Evolutionary conservation across 1,139 yeast genomes (phyloP), one percentile per base, ranked within the genome.

Genomic region (Williopsis jadinii): DNA sequence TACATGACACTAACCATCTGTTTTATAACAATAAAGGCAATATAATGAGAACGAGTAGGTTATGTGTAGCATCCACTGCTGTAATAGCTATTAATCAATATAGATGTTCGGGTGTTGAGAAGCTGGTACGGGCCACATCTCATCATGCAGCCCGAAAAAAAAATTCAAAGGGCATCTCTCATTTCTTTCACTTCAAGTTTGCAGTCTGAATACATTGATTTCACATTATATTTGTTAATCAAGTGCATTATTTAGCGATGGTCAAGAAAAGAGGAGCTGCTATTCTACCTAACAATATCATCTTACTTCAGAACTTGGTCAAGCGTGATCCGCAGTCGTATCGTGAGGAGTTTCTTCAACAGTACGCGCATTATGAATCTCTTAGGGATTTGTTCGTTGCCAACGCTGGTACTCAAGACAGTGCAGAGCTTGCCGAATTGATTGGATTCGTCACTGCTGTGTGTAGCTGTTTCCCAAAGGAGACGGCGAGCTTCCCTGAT

Each of bases 251-350:
- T 19, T 6, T 19, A 19, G 36, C 19, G 12, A 90, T 88, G 97
- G 95, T 76, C 34, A 85, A 83, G 66, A 75, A 80, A 61, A 82
- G 87, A 67, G 84, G 96, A 73, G 94, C 95, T 34, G 95, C 96
- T 39, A 72, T 87, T 42, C 69, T 90, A 59, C 97, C 97, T 14
- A 85, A 90, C 27, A 92, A 92, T 64, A 85, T 92, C 58, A 90
- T 95, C 38, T 67, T 90, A 47, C 68, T 92, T 49, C 98, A 94
- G 66, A 92, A 94, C 60, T 74, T 92, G 45, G 95, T 92, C 11
- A 82, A 90, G 58, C 73, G 97, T 54, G 98, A 92, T 59, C 97
- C 98, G 3, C 84, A 77, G 45, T 87, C 97, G 0, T 94, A 92
- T 62, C 78, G 79, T 49, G 98, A 94, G 62, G 99, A 92, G 63